Base-by-base conservation (phyloP, 768 basidiomycete genomes). In the Amanita inopinata region DNA sequence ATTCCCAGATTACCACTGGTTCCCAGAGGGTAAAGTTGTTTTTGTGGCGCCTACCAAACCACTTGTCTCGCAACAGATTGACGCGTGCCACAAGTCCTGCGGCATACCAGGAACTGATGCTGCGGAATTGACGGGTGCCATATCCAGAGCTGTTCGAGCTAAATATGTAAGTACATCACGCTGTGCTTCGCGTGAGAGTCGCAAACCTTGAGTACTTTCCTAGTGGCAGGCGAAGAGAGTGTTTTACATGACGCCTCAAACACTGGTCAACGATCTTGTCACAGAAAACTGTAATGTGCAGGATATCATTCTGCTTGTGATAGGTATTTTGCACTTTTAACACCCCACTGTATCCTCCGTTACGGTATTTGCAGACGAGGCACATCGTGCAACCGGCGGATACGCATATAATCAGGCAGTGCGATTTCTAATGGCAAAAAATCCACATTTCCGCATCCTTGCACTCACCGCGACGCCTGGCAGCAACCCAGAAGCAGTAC, bases 21-120 rank as follows among this genome's bases (percentile, higher is more conserved):
- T 86, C 58, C 89, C 92, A 0, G 71, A 83, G 35, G 88, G 89
- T 12, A 93, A 90, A 53, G 82, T 98, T 11, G 72, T 98, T 23
- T 99, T 99, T 54, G 79, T 97, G 34, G 94, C 94, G 0, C 94
- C 94, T 1, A 92, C 96, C 2, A 94, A 93, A 54, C 96, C 96
- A 3, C 73, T 99, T 4, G 96, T 99, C 18, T 78, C 88, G 3
- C 96, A 99, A 56, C 96, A 99, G 55, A 78, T 97, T 28, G 78
- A 83, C 38, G 93, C 96, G 1, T 97, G 89, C 56, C 96, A 96
- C 53, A 71, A 81, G 56, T 80, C 81, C 3, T 97, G 93, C 51
- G 96, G 96, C 4, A 97, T 98, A 39, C 88, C 92, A 12, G 85
- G 86, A 4, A 68, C 65, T 38, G 86, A 93, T 54, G 86, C 90